Evolutionary conservation across 2,329 filamentous ascomycete genomes (phyloP).

Genomic region (Ilyonectria destructans): DNA sequence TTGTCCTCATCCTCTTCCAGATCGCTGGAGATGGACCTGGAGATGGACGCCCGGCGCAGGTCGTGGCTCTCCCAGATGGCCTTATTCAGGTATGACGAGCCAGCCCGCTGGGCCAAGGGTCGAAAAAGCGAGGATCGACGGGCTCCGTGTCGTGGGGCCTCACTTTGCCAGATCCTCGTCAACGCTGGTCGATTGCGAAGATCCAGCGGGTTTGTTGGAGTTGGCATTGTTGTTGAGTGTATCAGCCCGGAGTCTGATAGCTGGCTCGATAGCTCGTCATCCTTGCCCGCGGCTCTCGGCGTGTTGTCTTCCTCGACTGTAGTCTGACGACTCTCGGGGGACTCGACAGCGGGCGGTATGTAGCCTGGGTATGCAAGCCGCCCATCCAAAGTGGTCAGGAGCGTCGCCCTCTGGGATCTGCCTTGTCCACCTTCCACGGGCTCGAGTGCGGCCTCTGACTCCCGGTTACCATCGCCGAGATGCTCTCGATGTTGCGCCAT

Average conservation of each 20-base stretch:
- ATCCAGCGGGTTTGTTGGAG: not conserved
- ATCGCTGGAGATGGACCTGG: slow-evolving; percentile 40
- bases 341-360: slow-evolving; percentile 12
- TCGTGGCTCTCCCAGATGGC: slow-evolving; percentile 43
- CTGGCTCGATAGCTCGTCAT: not conserved
- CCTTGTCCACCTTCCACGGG: not conserved
- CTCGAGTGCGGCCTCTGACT: not conserved
- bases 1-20: slow-evolving; percentile 37
- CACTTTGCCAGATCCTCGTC: slow-evolving; percentile 19
- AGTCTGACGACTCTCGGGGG: slow-evolving; percentile 6
- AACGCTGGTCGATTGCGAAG: not conserved
- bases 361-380: slow-evolving; percentile 22
- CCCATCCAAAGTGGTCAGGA: slow-evolving; percentile 9
- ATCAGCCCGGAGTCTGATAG: not conserved
- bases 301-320: not conserved
- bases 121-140: slow-evolving; percentile 14
- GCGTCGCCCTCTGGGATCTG: not conserved
- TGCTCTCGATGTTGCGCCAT: slow-evolving; percentile 11
- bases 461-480: not conserved
- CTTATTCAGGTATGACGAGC: slow-evolving; percentile 49
- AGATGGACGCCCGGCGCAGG: slow-evolving; percentile 41
- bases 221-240: not conserved
- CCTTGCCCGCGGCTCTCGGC: not conserved
- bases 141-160: not conserved
- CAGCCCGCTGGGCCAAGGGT: not conserved